These are phyloP conservation scores for Trichoderma sp. DNA, from an alignment of 2,329 filamentous ascomycete genomes.

Conservation along the genomic window DNA sequence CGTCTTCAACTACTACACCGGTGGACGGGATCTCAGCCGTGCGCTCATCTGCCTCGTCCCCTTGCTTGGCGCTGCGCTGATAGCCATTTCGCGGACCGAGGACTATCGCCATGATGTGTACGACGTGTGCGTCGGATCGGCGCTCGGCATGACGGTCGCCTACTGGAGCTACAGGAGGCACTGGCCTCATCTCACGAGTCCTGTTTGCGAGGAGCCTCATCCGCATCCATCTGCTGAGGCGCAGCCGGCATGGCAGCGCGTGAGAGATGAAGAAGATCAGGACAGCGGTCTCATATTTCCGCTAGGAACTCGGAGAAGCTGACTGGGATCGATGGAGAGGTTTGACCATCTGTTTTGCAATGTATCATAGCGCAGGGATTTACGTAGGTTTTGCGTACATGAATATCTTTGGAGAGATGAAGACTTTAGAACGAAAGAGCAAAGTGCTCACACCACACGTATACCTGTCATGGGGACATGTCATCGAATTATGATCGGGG, in stretches of 20 bases:
- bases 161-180: slow-evolving; percentile 70
- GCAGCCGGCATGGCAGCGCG: slow-evolving; percentile 46
- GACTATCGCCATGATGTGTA: slow-evolving; percentile 75
- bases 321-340: not conserved
- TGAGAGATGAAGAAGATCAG: slow-evolving; percentile 60
- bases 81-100: slow-evolving; percentile 70
- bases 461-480: slow-evolving; percentile 20
- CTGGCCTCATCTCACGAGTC: slow-evolving; percentile 60
- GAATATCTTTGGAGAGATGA: not conserved
- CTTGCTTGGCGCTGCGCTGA: slow-evolving; percentile 65
- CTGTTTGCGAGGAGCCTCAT: slow-evolving; percentile 61
- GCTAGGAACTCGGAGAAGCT: slow-evolving; percentile 10
- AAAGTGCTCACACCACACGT: not conserved
- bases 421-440: not conserved
- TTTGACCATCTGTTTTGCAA: not conserved
- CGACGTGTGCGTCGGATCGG: slow-evolving; percentile 65
- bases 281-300: slow-evolving; percentile 42
- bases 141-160: slow-evolving; percentile 62
- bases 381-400: not conserved
- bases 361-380: slow-evolving; percentile 10
- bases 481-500: slow-evolving; percentile 32
- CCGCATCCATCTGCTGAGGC: slow-evolving; percentile 49
- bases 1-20: slow-evolving; percentile 54
- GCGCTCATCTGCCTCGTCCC: slow-evolving; percentile 62
- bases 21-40: slow-evolving; percentile 57